Percentiles rank a stretch among this genome's conserved stretches.
These are phyloP conservation scores for Kluyveromyces sp. DNA, from an alignment of 1,139 yeast species.

Conservation along the genomic window DNA sequence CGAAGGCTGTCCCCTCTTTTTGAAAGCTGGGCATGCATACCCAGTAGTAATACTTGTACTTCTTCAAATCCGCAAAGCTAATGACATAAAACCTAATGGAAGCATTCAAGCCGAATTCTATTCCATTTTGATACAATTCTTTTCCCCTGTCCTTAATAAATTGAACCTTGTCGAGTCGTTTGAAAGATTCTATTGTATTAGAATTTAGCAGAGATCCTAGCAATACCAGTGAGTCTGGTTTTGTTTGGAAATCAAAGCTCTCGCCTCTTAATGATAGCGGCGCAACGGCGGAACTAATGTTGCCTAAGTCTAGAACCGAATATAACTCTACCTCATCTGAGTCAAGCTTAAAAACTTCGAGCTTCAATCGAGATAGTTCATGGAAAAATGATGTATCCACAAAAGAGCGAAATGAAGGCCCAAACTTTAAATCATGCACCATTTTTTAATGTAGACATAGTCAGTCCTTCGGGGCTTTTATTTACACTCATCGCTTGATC, in stretches of 20 bases:
- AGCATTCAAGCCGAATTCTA: conserved; percentile 14
- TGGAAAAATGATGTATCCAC: conserved; percentile 84
- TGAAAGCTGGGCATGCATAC: conserved; percentile 65
- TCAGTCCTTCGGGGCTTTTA: too few species aligned
- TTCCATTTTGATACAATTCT: conserved; percentile 23
- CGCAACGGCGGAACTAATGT: conserved; percentile 35
- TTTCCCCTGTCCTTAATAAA: conserved; percentile 45
- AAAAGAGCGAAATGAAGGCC: conserved; percentile 55
- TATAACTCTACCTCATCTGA: conserved; percentile 24
- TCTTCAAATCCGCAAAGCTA: conserved; percentile 81
- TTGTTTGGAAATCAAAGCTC: conserved; percentile 30
- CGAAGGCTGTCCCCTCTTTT: conserved; percentile 34
- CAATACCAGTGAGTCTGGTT: conserved; percentile 8
- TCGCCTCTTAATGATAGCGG: conserved; percentile 36
- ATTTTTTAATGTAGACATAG: neutral
- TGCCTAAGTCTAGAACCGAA: conserved; percentile 32
- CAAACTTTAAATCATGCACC: conserved; percentile 35
- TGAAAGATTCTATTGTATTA: conserved; percentile 84
- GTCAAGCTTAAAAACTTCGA: conserved; percentile 28
- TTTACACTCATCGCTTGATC: neutral
- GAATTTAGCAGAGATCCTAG: conserved; percentile 40
- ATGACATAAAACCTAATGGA: conserved; percentile 46
- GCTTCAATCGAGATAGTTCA: conserved; percentile 41
- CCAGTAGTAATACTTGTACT: conserved; percentile 86
- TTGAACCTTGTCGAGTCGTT: conserved; percentile 51